Conservation (phyloP, 208 protist genomes). For the Crithidia brevicula region DNA sequence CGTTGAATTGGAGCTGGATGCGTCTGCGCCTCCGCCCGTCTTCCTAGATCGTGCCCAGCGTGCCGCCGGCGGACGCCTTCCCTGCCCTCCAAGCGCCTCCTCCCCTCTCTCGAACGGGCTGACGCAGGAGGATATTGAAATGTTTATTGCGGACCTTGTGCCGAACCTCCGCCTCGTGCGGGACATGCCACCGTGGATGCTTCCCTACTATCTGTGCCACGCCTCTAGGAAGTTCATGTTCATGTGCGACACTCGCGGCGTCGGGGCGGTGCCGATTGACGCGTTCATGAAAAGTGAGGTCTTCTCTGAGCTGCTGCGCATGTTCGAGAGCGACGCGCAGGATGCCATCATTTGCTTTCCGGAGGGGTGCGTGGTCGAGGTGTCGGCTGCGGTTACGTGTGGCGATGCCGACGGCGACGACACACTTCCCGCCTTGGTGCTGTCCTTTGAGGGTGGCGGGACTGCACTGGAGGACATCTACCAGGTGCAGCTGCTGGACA, state of each 20-base stretch:
- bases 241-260: conserved; percentile 86
- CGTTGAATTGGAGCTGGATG: conserved; percentile 76
- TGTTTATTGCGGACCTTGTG: conserved; percentile 72
- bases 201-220: conserved; percentile 91
- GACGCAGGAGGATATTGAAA: conserved; percentile 84
- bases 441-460: conserved; percentile 67
- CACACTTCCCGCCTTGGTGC: conserved; percentile 66
- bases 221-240: conserved; percentile 94
- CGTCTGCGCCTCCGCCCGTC: conserved; percentile 48
- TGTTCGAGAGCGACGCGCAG: conserved; percentile 87
- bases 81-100: conserved; percentile 67
- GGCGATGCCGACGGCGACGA: conserved; percentile 57
- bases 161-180: conserved; percentile 82
- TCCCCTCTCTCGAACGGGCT: conserved; percentile 84
- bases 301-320: conserved; percentile 88
- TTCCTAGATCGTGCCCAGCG: conserved; percentile 23
- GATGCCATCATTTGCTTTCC: conserved; percentile 75
- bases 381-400: conserved; percentile 44
- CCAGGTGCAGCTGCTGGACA: conserved; percentile 57
- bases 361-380: conserved; percentile 76
- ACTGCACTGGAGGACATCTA: conserved; percentile 66
- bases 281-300: conserved; percentile 86
- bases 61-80: conserved; percentile 23
- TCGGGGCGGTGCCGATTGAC: conserved; percentile 81
- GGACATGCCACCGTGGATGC: conserved; percentile 87